phyloP scores from a whole-genome alignment of 345 rosid genomes.

The Garcia nutans region DNA sequence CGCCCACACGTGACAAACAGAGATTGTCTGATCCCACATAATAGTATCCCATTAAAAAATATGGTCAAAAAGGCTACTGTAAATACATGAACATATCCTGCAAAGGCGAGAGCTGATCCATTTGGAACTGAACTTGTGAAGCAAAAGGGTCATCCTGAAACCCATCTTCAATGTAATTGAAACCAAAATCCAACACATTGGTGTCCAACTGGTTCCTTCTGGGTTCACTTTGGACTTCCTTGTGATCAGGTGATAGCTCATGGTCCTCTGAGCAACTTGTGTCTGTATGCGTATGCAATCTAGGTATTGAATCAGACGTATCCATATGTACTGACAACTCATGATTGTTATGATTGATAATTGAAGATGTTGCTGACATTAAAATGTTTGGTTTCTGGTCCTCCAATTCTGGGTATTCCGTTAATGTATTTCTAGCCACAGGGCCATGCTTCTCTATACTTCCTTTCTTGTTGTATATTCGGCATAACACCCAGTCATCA shows the following conservation, averaged over 20 bases:
- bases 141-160: constrained; percentile 54
- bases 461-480: constrained; percentile 87
- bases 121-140: constrained; percentile 41
- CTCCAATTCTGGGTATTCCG: constrained; percentile 26
- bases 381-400: constrained; percentile 40
- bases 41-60: too few species aligned
- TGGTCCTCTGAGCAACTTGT: constrained; percentile 76
- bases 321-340: constrained; percentile 31
- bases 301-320: constrained; percentile 54
- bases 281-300: constrained; percentile 54
- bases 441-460: constrained; percentile 49
- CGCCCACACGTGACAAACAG: too few species aligned
- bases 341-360: neutral
- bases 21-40: too few species aligned
- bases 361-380: neutral
- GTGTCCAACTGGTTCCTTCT: constrained; percentile 34
- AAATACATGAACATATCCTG: constrained; percentile 37
- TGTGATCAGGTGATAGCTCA: constrained; percentile 52
- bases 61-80: constrained; percentile 26
- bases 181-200: constrained; percentile 35
- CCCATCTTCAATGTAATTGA: constrained; percentile 35
- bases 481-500: constrained; percentile 83
- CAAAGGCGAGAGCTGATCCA: constrained; percentile 39
- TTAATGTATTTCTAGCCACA: constrained; percentile 20
- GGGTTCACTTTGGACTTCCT: constrained; percentile 60